phyloP scores from a whole-genome alignment of 225 moss, liverwort and hornwort species.

The Thuidium tamariscinum region DNA sequence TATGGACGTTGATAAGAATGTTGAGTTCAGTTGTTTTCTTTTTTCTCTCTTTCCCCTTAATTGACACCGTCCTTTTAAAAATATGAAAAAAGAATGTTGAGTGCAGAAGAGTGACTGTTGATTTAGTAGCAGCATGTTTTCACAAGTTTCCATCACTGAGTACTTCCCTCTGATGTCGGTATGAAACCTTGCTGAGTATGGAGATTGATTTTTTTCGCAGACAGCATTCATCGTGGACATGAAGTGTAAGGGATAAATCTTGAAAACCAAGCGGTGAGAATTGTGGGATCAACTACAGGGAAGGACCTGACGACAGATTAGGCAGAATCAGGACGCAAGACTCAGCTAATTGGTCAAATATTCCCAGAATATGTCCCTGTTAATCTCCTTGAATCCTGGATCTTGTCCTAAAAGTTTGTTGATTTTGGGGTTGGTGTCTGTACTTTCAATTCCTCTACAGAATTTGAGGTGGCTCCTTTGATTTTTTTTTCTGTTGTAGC shows the following conservation, averaged over 20 bases:
- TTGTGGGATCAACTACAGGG: slow-evolving; percentile 49
- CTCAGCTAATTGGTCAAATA: slow-evolving; percentile 48
- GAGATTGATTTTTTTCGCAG: background rate
- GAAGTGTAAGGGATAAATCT: slow-evolving; percentile 7
- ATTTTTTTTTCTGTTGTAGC: background rate
- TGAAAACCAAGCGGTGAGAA: slow-evolving; percentile 60
- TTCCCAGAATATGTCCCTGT: slow-evolving; percentile 20
- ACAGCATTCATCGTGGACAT: background rate
- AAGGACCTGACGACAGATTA: slow-evolving; percentile 46
- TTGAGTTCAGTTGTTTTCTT: too few species aligned
- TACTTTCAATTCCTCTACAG: background rate
- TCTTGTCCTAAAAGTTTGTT: background rate
- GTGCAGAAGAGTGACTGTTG: background rate
- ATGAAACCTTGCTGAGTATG: background rate
- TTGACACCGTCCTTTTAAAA: too few species aligned
- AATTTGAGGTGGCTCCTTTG: background rate
- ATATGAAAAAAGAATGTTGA: too few species aligned
- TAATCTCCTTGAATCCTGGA: background rate
- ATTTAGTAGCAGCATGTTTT: background rate
- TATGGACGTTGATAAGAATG: background rate
- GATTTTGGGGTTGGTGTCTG: background rate
- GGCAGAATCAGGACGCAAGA: slow-evolving; percentile 43
- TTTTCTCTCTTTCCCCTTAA: too few species aligned
- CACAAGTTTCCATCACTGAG: background rate
- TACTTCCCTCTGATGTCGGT: background rate